Conservation (phyloP, 2,329 filamentous ascomycete species). For the Rugonectria rugulosa region DNA sequence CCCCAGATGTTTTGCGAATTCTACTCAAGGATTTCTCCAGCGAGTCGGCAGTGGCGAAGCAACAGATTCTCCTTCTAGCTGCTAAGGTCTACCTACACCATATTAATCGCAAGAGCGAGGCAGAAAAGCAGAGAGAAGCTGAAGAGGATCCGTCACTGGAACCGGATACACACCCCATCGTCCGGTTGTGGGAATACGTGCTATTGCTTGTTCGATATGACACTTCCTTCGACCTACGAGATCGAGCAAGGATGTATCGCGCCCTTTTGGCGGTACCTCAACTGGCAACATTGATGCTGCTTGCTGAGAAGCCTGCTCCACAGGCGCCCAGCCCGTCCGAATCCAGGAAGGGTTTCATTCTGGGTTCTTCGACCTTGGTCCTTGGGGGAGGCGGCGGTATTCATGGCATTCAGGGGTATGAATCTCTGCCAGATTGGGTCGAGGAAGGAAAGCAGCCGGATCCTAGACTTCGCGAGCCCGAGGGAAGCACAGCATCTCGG, state of each 20-base stretch:
- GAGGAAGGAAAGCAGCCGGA: constrained; percentile 81
- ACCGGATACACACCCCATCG: constrained; percentile 67
- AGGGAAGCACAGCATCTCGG: constrained; percentile 42
- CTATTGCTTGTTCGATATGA: constrained; percentile 90
- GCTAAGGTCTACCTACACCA: constrained; percentile 97
- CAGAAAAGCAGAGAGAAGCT: constrained; percentile 44
- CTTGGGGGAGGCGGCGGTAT: constrained; percentile 78
- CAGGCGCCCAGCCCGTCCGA: constrained; percentile 91
- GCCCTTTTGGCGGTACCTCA: constrained; percentile 84
- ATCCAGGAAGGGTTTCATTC: constrained; percentile 75
- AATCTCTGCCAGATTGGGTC: constrained; percentile 85
- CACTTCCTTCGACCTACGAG: constrained; percentile 91
- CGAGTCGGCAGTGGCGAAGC: constrained; percentile 85
- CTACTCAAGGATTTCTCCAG: constrained; percentile 83
- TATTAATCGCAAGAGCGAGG: constrained; percentile 69
- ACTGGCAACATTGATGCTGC: constrained; percentile 86
- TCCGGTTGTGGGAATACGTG: constrained; percentile 83
- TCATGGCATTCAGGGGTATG: constrained; percentile 80
- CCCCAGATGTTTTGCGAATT: constrained; percentile 89
- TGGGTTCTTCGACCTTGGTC: constrained; percentile 88
- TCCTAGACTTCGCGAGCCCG: constrained; percentile 71
- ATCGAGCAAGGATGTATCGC: constrained; percentile 88
- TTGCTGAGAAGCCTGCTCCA: constrained; percentile 93
- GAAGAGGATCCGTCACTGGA: constrained; percentile 44
- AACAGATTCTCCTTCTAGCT: constrained; percentile 89